Base-by-base conservation (phyloP, 169 alveolate genomes). In the Theileria annulata region DNA sequence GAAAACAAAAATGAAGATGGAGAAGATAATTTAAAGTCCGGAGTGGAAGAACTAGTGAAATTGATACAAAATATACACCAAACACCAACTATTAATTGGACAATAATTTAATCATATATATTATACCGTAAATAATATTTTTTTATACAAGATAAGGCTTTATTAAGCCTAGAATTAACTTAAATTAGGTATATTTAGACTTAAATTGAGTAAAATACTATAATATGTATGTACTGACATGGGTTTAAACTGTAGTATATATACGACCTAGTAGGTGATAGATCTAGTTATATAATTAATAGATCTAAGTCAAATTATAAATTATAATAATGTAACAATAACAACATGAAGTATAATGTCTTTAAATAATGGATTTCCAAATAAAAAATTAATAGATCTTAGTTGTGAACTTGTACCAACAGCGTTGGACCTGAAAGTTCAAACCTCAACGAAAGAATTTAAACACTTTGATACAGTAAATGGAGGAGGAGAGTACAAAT, bases 11-110 rank as follows among this genome's bases (percentile, higher is more conserved):
- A 58, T 10, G 30, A 58, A 25, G 6, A 58, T 25, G 30, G 30
- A 25, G 67, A 58, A 4, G 67, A 58, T 15, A 8, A 58, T 25
- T 13, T 58, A 9, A 23, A 58, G 25, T 35, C n/a, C 4, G 37
- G 48, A 15, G 51, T 62, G 33, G 33, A 62, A 15, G 31, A 15
- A 37, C 71, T 62, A 3, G 71, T 62, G 42, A 62, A 21, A 15
- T 19, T 21, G 31, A 62, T 62, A 62, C 37, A 62, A 21, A 3
- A 21, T 30, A 21, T 21, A 37, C 42, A 62, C 31, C 71, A 62
- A 9, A 23, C 71, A 21, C 71, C 71, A 21, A 62, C 71, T 17
- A 27, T 62, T 21, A 62, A 62, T 21, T 62, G 71, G 71, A 27
- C 28, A 15, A 5, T 27, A 27, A 37, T 62, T 28, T n/a, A 2